These are phyloP conservation scores for Neolentinus lepideus DNA, from an alignment of 1,284 basidiomycete species.

Conservation along the genomic window DNA sequence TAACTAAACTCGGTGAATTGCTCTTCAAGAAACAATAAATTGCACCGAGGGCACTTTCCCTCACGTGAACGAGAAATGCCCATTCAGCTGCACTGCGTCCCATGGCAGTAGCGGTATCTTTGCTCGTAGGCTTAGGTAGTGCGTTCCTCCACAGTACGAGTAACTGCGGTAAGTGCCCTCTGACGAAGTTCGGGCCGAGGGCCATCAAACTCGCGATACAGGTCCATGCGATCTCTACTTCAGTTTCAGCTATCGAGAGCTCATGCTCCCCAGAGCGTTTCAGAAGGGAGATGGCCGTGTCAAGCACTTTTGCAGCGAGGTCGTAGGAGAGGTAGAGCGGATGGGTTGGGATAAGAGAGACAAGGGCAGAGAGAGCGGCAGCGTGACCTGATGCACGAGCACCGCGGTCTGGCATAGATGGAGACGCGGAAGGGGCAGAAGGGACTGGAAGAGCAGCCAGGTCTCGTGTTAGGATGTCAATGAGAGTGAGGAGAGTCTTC, in stretches of 20 bases:
- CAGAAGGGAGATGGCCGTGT: slow-evolving; percentile 85
- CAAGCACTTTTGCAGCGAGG: slow-evolving; percentile 84
- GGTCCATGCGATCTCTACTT: slow-evolving; percentile 95
- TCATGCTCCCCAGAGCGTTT: slow-evolving; percentile 92
- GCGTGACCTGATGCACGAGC: slow-evolving; percentile 80
- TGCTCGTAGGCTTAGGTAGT: slow-evolving; percentile 87
- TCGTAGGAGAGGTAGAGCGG: slow-evolving; percentile 96
- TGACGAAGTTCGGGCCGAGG: slow-evolving; percentile 90
- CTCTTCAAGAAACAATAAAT: slow-evolving; percentile 85
- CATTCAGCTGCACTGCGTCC: slow-evolving; percentile 77
- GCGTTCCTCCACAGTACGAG: slow-evolving; percentile 97
- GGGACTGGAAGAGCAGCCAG: slow-evolving; percentile 63
- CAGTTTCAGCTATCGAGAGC: slow-evolving; percentile 72
- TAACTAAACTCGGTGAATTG: slow-evolving; percentile 72
- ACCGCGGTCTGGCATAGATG: slow-evolving; percentile 42
- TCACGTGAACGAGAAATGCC: slow-evolving; percentile 87
- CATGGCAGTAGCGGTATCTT: slow-evolving; percentile 60
- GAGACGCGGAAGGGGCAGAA: slow-evolving; percentile 50
- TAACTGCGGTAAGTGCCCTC: slow-evolving; percentile 86
- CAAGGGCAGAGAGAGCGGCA: slow-evolving; percentile 82
- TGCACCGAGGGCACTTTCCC: slow-evolving; percentile 87
- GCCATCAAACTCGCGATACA: slow-evolving; percentile 87
- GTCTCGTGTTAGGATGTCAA: slow-evolving; percentile 82
- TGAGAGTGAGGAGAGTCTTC: slow-evolving; percentile 66
- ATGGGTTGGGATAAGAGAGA: slow-evolving; percentile 80